Evolutionary conservation across 106 monocot genomes (phyloP), one percentile per base, ranked within the genome.

Genomic region (Dactylorhiza incarnata): DNA sequence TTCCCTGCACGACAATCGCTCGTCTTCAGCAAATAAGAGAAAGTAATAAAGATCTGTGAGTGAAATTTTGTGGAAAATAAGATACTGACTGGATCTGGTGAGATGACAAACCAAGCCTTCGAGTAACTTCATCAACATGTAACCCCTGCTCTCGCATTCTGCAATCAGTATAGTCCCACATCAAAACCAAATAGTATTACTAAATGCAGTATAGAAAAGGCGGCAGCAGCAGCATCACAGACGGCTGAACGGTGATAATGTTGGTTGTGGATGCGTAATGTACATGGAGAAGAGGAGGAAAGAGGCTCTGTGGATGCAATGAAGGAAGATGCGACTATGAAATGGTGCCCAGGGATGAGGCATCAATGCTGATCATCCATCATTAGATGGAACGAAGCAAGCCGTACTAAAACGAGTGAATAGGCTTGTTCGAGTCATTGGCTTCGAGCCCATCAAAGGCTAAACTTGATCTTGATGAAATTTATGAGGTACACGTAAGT

Each of bases 41-140:
- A 4, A 71, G 2, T 5, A 71, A 14, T 17, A 20, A 71, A 47
- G 17, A 71, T 46, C 2, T 0, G 17, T 16, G 3, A 17, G 43
- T 15, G 10, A 68, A 68, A 13, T 56, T 67, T 15, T 70, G 2
- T n/a, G 37, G 69, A 50, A 61, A 54, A 16, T 15, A 26, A 50
- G 29, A 67, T 52, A 75, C 56, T 73, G 7, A 90, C 93, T 46
- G 86, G 76, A 90, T 88, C 74, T 86, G 75, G 0, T 84, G 44
- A 8, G 49, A 51, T 24, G 90, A 86, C 58, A 84, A 25, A 17
- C 78, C 79, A 16, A 94, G 72, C 58, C 82, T 75, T 9, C 69
- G 77, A 48, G 76, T 68, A 75, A 90, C 76, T 81, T 94, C 90
- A 75, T 94, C 78, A 3, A 94, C 78, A 80, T 94, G 93, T 75